Base-by-base conservation (phyloP, 805 yeast species). In the Sungouiella thailandica region DNA sequence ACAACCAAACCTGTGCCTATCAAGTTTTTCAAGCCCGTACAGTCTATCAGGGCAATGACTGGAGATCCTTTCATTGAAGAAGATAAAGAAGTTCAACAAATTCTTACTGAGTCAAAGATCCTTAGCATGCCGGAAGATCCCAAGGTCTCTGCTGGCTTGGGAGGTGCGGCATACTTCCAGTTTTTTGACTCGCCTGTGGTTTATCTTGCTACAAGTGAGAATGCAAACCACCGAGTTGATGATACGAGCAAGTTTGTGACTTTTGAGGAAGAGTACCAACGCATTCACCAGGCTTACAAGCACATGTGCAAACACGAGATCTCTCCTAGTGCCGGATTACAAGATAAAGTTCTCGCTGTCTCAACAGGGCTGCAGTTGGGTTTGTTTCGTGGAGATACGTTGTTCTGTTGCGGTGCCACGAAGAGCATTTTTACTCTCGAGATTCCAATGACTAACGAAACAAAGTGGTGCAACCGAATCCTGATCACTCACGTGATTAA, bases 11-110 rank as follows among this genome's bases (percentile, higher is more conserved):
- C 61, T 8, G 50, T 78, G 1, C 52, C 56, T 14, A 50, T 60
- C 1, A 43, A 43, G 4, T 62, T 52, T 35, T 79, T 80, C 57
- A 62, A 66, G 36, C 56, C 58, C n/a, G 85, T 79, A 5, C 50
- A 57, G 23, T 63, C 73, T 4, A 39, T 77, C 2, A 49, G 57
- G n/a, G 69, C 68, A 9, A 57, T 76, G 32, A 58, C 67, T 2
- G 82, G 81, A 2, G 74, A 77, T 35, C 49, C 53, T 3, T 44
- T 49, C 39, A 36, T 60, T 1, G 53, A 60, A 20, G 68, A 71
- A 29, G 53, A 54, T 8, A 37, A 47, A 17, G 49, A 49, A 23
- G 25, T 48, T 0, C 36, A 47, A 4, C 47, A 55, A n/a, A 57
- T 74, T 0, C 40, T 64, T 5, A 50, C 53, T 25, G 72, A 70